Base-by-base conservation (phyloP, 345 rosid genomes). In the Hibiscus mutabilis region DNA sequence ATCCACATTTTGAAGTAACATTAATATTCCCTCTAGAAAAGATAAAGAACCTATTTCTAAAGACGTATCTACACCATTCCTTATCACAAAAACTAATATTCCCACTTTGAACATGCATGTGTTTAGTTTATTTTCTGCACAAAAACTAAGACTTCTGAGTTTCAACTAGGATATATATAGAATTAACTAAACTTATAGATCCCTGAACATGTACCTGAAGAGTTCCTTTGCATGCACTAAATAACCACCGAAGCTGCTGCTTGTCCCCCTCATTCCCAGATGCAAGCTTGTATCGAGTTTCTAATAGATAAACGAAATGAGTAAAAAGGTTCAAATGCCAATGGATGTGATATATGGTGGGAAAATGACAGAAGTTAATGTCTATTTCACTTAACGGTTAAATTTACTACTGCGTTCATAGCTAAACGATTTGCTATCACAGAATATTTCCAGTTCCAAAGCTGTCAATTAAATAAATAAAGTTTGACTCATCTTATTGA, bases 181-280 rank as follows among this genome's bases (percentile, higher is more conserved):
- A 31, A 77, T 2, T 60, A 68, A 53, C 65, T 55, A 40, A 63
- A 64, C 19, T 55, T 21, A 24, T 56, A 56, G 53, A 40, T 56
- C 24, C 65, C 60, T 70, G 60, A 66, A 60, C 25, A 11, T 21
- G 14, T 72, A 85, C 88, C 84, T 73, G 83, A 61, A 63, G 37
- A 52, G 74, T 77, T 73, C 84, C 84, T 79, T 77, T 73, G 83
- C 88, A 82, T 62, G 86, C 82, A 72, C 78, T 69, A 71, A 78
- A 72, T 67, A 85, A 66, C 76, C 70, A 52, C 49, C 59, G 83
- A 66, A 85, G 75, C 73, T 81, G 88, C 68, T 66, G 71, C 75
- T 82, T 85, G 79, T 82, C 82, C 47, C 82, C 88, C 63, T 75
- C 80, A 37, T 3, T 66, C 21, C 70, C 75, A 57, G 84, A 79